A percentile compares a stretch with the other conserved stretches of the same genome.
Conservation (phyloP, 2,329 filamentous ascomycete genomes). For the Pseudocercospora fuligena region DNA sequence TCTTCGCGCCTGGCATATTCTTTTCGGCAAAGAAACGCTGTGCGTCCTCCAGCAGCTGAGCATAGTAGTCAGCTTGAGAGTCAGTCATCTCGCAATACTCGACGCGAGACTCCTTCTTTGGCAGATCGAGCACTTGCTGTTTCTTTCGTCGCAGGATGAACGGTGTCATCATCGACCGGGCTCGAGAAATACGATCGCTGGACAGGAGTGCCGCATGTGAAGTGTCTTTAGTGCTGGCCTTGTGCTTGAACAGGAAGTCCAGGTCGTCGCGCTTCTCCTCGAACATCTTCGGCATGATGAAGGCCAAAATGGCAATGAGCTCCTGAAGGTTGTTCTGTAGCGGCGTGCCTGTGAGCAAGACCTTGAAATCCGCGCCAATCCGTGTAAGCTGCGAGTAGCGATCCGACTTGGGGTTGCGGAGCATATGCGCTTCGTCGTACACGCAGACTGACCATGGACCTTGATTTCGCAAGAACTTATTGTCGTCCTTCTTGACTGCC, state of each 20-base stretch:
- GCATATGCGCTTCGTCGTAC: conserved; percentile 91
- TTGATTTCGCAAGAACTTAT: conserved; percentile 64
- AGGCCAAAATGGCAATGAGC: conserved; percentile 86
- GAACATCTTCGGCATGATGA: conserved; percentile 89
- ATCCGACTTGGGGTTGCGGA: conserved; percentile 86
- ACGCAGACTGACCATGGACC: conserved; percentile 64
- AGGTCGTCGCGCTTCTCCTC: conserved; percentile 75
- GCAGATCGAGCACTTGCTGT: conserved; percentile 80
- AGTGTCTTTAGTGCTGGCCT: conserved; percentile 79
- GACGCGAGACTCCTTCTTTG: conserved; percentile 76
- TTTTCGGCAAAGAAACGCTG: conserved; percentile 65
- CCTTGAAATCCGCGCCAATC: conserved; percentile 79
- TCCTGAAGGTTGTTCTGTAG: conserved; percentile 95
- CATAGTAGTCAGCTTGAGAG: conserved; percentile 75
- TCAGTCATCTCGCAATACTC: conserved; percentile 80
- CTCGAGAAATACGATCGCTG: conserved; percentile 81
- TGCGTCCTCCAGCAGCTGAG: conserved; percentile 67
- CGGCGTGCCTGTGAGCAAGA: conserved; percentile 88
- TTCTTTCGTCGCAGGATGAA: conserved; percentile 96
- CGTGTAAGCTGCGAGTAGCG: conserved; percentile 78
- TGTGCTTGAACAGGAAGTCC: conserved; percentile 88
- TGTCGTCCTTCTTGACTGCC: conserved; percentile 64
- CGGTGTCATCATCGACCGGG: conserved; percentile 88
- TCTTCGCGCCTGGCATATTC: conserved; percentile 55
- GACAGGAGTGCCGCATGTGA: conserved; percentile 81